phyloP scores from a whole-genome alignment of 169 alveolate species.

The Eimeria sp. region DNA sequence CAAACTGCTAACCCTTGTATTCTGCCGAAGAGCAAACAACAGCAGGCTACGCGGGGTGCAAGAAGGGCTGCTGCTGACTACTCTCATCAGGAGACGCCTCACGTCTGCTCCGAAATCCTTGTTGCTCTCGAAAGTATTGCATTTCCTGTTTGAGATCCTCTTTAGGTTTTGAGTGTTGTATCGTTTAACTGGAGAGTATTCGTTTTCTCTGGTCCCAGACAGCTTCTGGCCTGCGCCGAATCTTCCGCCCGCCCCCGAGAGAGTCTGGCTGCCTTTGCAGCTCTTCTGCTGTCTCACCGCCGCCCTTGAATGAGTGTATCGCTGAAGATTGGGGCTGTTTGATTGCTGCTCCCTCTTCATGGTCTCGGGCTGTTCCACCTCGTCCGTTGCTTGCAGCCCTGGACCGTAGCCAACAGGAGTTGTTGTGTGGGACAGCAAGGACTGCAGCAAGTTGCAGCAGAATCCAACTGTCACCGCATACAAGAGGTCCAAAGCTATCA shows the following conservation, averaged over 20 bases:
- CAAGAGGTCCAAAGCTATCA: not conserved
- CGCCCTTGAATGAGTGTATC: not conserved
- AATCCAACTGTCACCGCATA: not conserved
- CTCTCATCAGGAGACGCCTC: constrained; percentile 31
- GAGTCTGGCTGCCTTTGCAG: not conserved
- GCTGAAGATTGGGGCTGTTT: not conserved
- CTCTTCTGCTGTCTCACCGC: not conserved
- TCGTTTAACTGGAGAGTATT: not conserved
- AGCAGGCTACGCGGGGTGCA: not conserved
- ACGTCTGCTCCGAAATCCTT: not conserved
- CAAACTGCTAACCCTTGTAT: not conserved
- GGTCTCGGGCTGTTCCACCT: not conserved
- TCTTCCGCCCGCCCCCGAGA: not conserved
- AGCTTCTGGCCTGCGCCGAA: constrained; percentile 24
- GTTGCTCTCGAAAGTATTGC: not conserved
- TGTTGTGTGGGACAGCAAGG: not conserved
- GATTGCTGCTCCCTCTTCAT: not conserved
- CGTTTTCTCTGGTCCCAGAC: not conserved
- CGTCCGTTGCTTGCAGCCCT: not conserved
- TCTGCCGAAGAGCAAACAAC: not conserved
- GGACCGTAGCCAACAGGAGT: not conserved
- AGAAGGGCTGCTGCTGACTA: constrained; percentile 33
- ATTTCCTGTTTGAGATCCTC: not conserved
- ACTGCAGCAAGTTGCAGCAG: constrained; percentile 1
- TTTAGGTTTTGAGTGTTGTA: not conserved